Evolutionary conservation across 192 early-diverging fungal species (phyloP), one percentile per base, ranked within the genome.

Genomic region (Coemansia sp.): DNA sequence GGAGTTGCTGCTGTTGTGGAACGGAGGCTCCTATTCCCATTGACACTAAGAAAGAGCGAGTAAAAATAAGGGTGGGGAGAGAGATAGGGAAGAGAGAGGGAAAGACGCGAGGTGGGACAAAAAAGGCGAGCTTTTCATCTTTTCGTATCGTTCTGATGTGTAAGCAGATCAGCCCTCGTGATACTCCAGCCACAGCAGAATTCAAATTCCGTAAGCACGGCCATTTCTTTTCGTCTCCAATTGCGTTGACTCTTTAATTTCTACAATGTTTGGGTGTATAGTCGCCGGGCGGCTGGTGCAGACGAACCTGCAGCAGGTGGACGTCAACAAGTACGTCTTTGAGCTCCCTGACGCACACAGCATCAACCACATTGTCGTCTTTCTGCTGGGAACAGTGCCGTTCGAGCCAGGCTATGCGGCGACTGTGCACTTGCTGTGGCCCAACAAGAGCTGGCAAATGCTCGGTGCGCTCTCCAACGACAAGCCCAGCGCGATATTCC

Each of bases 331-430:
- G 76, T 98, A 92, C 75, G 85, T 94, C 12, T 95, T 98, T 85
- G 91, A 94, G 70, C 82, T 98, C 16, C 80, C 87, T 2, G 93
- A 96, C 52, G 90, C 94, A 2, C 84, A 85, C 62, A 84, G 76
- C 57, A 92, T 96, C 80, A 98, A 98, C 81, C 96, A 98, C 80
- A 88, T 97, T 35, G 93, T 95, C 3, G 94, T 96, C 37, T 98
- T 98, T 67, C 76, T 96, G 35, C 87, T 93, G 4, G 96, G 94
- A 3, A 89, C 86, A 1, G 68, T 87, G 25, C 91, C 95, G 3
- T 96, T 98, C 67, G 93, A 95, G 59, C 84, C 89, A 11, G 94
- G 94, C 2, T 94, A 79, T 76, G 96, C 90, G 4, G 96, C 96
- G 12, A 96, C 96, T 0, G 96, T 96, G 14, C 96, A 98, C 72